These are phyloP conservation scores for Saccharomyces pastorianus DNA, from an alignment of 1,139 yeast genomes.

Conservation along the genomic window DNA sequence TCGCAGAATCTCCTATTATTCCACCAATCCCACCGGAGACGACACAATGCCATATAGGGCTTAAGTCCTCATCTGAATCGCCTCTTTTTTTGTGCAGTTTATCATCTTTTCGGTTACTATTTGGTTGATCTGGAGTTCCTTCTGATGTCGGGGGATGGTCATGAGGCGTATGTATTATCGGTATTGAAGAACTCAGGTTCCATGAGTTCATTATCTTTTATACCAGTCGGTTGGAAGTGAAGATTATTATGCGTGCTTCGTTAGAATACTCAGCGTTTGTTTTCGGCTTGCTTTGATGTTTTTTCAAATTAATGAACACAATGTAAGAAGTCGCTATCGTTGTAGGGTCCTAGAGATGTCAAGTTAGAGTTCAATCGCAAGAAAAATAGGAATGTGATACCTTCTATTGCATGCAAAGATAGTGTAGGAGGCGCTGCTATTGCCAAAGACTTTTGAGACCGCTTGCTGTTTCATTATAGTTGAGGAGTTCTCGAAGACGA, in stretches of 20 bases:
- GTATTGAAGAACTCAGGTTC: slow-evolving; percentile 26
- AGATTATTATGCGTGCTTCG: neutral
- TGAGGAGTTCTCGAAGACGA: neutral
- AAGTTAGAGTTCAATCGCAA: neutral
- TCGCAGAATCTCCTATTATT: slow-evolving; percentile 79
- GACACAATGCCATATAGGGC: slow-evolving; percentile 55
- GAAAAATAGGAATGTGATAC: neutral
- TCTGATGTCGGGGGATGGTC: slow-evolving; percentile 10
- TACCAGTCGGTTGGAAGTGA: neutral
- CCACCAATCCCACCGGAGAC: slow-evolving; percentile 95
- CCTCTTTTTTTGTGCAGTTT: neutral
- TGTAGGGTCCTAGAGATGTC: neutral
- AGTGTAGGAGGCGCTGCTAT: neutral
- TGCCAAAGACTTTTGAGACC: neutral
- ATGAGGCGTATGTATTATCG: slow-evolving; percentile 22
- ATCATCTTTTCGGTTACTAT: slow-evolving; percentile 7
- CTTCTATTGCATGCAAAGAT: neutral
- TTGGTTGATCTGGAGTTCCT: slow-evolving; percentile 4
- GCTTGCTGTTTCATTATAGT: neutral
- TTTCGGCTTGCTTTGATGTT: neutral
- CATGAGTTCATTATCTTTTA: slow-evolving; percentile 13
- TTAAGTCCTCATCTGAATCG: slow-evolving; percentile 2
- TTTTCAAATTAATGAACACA: neutral
- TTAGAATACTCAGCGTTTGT: neutral
- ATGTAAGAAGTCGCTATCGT: neutral